These are phyloP conservation scores for Zoysia japonica DNA, from an alignment of 176 grass and related monocot genomes.

Conservation along the genomic window DNA sequence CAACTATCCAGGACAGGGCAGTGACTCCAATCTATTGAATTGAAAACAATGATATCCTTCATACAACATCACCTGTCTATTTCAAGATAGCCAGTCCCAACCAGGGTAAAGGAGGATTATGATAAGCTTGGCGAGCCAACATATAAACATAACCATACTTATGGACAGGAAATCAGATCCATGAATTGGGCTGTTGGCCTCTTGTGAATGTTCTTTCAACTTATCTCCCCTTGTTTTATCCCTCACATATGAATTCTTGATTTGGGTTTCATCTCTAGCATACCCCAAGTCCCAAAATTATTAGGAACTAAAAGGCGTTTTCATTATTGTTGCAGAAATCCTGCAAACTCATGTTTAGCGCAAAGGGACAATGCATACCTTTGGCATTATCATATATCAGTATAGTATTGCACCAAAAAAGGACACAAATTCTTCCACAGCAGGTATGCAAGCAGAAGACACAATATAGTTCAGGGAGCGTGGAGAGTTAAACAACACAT, in stretches of 20 bases:
- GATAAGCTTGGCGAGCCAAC: background rate
- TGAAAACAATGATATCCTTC: background rate
- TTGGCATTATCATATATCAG: background rate
- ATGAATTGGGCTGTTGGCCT: too few species aligned
- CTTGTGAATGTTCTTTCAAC: too few species aligned
- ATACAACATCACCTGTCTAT: background rate
- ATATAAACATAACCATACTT: too few species aligned
- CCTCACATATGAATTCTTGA: too few species aligned
- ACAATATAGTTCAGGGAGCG: background rate
- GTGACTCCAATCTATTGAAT: constrained; percentile 2
- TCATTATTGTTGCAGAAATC: too few species aligned
- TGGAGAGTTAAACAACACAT: background rate
- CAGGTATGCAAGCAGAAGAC: background rate
- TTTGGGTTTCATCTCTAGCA: too few species aligned
- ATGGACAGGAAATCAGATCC: too few species aligned
- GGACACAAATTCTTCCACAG: background rate
- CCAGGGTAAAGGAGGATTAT: background rate
- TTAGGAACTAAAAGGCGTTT: too few species aligned
- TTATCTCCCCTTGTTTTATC: too few species aligned
- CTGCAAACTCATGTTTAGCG: background rate
- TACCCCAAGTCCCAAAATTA: too few species aligned
- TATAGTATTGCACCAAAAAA: background rate
- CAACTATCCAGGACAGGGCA: constrained; percentile 12
- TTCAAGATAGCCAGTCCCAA: background rate
- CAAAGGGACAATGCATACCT: background rate